Conservation (phyloP, 2,329 filamentous ascomycete genomes). For the Colletotrichum incanum region DNA sequence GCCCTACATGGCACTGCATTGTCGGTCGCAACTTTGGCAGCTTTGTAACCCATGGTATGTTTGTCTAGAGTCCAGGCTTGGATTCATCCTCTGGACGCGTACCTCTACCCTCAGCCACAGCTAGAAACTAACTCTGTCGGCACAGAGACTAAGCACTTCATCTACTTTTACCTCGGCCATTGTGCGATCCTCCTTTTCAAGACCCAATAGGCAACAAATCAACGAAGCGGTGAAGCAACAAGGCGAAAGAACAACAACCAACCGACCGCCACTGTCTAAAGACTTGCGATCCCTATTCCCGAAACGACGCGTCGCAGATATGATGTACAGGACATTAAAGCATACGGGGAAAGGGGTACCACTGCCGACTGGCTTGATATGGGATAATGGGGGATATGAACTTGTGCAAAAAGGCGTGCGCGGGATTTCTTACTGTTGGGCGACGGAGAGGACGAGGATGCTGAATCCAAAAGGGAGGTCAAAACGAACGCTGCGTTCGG, state of each 20-base stretch:
- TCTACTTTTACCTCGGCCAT: constrained; percentile 99
- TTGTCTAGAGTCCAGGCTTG: constrained; percentile 19
- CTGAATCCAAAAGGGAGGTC: constrained; percentile 1
- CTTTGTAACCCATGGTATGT: constrained; percentile 95
- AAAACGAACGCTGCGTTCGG: constrained; percentile 10
- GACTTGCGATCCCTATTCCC: constrained; percentile 8
- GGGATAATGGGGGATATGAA: constrained; percentile 37
- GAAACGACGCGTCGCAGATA: constrained; percentile 27
- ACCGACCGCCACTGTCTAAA: constrained; percentile 21
- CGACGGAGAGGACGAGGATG: constrained; percentile 2
- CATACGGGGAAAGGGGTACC: not conserved
- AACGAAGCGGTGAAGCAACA: constrained; percentile 19
- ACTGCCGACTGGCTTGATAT: constrained; percentile 17
- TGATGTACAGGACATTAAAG: constrained; percentile 23
- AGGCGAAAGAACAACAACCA: not conserved
- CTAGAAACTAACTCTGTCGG: not conserved
- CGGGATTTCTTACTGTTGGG: constrained; percentile 11
- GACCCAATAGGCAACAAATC: constrained; percentile 79
- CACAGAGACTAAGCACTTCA: constrained; percentile 98
- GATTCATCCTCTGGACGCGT: not conserved
- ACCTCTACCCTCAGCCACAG: too few species aligned
- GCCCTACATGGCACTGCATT: constrained; percentile 99
- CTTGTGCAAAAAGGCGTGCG: constrained; percentile 33
- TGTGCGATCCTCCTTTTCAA: constrained; percentile 99
- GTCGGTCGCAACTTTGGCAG: constrained; percentile 99